phyloP scores from a whole-genome alignment of 108 stramenopile species.

The Skeletonema potamos region DNA sequence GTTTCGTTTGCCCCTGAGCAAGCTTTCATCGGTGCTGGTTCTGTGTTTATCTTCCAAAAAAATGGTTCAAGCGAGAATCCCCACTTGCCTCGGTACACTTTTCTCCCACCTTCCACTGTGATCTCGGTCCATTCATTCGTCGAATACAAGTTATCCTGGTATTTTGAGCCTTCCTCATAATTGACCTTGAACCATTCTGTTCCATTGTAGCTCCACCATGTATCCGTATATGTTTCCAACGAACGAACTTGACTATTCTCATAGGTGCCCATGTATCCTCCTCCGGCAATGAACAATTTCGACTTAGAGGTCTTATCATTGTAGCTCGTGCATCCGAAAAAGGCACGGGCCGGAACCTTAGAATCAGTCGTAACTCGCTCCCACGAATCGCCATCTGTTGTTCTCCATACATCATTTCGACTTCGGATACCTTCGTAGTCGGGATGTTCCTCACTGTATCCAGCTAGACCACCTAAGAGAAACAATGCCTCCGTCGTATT shows the following conservation, averaged over 20 bases:
- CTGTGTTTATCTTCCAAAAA: conserved; percentile 3
- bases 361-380: conserved; percentile 22
- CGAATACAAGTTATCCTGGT: conserved; percentile 53
- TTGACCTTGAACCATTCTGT: conserved; percentile 53
- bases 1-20: conserved; percentile 12
- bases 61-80: conserved; percentile 63
- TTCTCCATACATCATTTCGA: conserved; percentile 63
- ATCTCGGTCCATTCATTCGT: conserved; percentile 59
- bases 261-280: conserved; percentile 67
- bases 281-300: conserved; percentile 60
- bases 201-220: conserved; percentile 60
- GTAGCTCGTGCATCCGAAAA: conserved; percentile 43
- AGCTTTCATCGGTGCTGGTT: conserved; percentile 8
- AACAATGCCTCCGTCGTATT: conserved; percentile 11
- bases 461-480: conserved; percentile 59
- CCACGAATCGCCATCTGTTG: conserved; percentile 58
- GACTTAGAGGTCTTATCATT: conserved; percentile 19
- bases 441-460: conserved; percentile 32
- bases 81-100: conserved; percentile 63
- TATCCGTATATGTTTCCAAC: conserved; percentile 54
- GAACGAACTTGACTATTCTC: conserved; percentile 55
- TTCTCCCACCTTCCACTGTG: conserved; percentile 30
- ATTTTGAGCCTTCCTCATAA: conserved; percentile 48
- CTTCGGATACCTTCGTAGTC: conserved; percentile 43
- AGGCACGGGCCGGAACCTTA: conserved; percentile 54